These are phyloP conservation scores for Ogataea methanolica DNA, from an alignment of 805 yeast species.

Conservation along the genomic window DNA sequence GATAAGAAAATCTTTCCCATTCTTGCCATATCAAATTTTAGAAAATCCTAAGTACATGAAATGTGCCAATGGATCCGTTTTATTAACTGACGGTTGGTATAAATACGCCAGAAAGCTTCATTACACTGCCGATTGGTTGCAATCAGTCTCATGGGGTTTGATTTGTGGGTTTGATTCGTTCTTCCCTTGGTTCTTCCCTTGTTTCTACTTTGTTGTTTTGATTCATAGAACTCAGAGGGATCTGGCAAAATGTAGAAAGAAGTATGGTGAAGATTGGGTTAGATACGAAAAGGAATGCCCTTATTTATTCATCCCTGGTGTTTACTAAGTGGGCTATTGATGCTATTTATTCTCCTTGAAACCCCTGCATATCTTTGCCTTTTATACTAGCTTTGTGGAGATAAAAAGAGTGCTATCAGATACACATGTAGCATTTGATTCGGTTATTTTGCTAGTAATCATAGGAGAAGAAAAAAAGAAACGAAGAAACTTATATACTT, in stretches of 20 bases:
- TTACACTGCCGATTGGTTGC: slow-evolving; percentile 91
- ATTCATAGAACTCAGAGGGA: slow-evolving; percentile 89
- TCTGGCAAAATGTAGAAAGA: slow-evolving; percentile 72
- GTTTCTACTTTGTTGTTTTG: slow-evolving; percentile 81
- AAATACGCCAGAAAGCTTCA: slow-evolving; percentile 89
- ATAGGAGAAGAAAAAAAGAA: too few species aligned
- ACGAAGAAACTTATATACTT: too few species aligned
- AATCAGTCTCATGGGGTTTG: slow-evolving; percentile 87
- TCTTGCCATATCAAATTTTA: slow-evolving; percentile 77
- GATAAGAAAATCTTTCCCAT: slow-evolving; percentile 88
- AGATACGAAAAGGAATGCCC: slow-evolving; percentile 84
- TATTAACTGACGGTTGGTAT: slow-evolving; percentile 94
- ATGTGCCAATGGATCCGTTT: slow-evolving; percentile 78
- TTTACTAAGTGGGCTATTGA: slow-evolving; percentile 39
- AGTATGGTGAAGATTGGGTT: slow-evolving; percentile 95
- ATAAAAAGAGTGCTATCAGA: too few species aligned
- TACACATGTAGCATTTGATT: too few species aligned
- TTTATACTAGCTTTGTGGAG: too few species aligned
- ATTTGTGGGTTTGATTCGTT: slow-evolving; percentile 84
- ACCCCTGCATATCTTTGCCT: too few species aligned
- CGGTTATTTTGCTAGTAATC: too few species aligned
- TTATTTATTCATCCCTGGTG: slow-evolving; percentile 84
- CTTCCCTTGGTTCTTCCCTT: slow-evolving; percentile 95
- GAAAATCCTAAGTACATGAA: slow-evolving; percentile 80
- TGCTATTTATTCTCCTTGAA: not conserved